Percentiles rank a stretch among this genome's conserved stretches.
Conservation (phyloP, 2,329 filamentous ascomycete species). For the Phaeosphaeria sp. region DNA sequence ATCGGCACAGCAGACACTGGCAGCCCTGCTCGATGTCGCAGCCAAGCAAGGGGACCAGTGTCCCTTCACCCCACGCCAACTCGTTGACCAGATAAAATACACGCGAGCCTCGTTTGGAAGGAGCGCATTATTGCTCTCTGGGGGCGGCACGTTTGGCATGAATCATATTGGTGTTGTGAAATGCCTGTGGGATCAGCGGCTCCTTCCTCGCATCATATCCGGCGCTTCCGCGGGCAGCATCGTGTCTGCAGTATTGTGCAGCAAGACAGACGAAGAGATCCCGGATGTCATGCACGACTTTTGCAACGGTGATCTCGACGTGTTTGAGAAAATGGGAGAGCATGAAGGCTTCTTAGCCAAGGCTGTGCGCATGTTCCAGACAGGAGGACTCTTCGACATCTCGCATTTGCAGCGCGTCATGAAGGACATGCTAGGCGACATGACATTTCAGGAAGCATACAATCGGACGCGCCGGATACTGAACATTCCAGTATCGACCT, state of each 20-base stretch:
- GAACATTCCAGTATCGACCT: conserved; percentile 92
- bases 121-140: conserved; percentile 81
- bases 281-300: conserved; percentile 73
- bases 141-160: conserved; percentile 90
- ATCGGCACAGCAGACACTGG: conserved; percentile 76
- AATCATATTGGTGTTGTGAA: conserved; percentile 89
- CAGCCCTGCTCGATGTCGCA: conserved; percentile 70
- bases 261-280: conserved; percentile 78
- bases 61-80: conserved; percentile 64
- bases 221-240: conserved; percentile 89
- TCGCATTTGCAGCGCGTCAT: conserved; percentile 81
- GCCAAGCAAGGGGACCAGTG: conserved; percentile 56
- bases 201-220: conserved; percentile 86
- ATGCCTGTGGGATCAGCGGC: conserved; percentile 73
- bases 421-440: conserved; percentile 79
- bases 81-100: conserved; percentile 73
- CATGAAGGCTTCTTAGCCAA: conserved; percentile 72
- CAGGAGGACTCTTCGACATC: conserved; percentile 86
- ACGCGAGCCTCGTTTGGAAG: conserved; percentile 84
- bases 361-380: conserved; percentile 75
- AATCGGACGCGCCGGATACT: conserved; percentile 91
- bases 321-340: conserved; percentile 72
- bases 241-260: conserved; percentile 80
- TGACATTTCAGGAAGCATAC: conserved; percentile 95
- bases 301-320: conserved; percentile 78